Evolutionary conservation across 306 rosid genomes (phyloP), one percentile per base, ranked within the genome.

Genomic region (Astragalus glycyphyllos): DNA sequence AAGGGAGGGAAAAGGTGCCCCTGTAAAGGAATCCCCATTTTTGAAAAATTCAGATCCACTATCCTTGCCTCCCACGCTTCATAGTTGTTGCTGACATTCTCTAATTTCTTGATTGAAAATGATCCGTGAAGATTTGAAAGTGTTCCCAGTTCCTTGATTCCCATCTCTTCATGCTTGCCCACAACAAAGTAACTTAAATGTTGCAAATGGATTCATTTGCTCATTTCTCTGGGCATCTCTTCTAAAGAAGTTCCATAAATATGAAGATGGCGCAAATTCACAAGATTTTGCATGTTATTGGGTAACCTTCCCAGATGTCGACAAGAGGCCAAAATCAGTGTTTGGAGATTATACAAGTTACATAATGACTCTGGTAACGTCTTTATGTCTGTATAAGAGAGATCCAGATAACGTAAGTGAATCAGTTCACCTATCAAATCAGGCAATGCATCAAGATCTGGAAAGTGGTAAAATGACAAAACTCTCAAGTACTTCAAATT

Each of bases 151-250:
- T 66, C 32, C 12, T 14, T 66, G 13, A 48, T 66, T 11, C 40
- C 55, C 4, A 31, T 46, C 11, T 15, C 46, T 8, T 34, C 32
- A 15, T 48, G 58, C 46, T 9, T 14, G 5, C 47, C 58, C 46
- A 48, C 71, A 10, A 48, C 4, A 66, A 66, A 66, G 7, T 0
- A 5, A 66, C 58, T 32, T n/a, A 66, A 14, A 0, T 48, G 15
- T 16, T 66, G 71, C 46, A 66, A 48, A 66, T 5, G 7, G 0
- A 1, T 14, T 10, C 47, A 14, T 14, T 32, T 66, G 6, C 71
- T 66, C 58, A 66, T 48, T 32, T 10, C 58, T 66, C 58, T 66
- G 4, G 71, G 69, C 69, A 63, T 63, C 37, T 42, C 40, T 20
- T 6, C 6, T 42, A 63, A 42, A 1, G 0, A 0, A 63, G 54